These are phyloP conservation scores for Graphilbum sp. DNA, from an alignment of 2,329 filamentous ascomycete genomes.

Conservation along the genomic window DNA sequence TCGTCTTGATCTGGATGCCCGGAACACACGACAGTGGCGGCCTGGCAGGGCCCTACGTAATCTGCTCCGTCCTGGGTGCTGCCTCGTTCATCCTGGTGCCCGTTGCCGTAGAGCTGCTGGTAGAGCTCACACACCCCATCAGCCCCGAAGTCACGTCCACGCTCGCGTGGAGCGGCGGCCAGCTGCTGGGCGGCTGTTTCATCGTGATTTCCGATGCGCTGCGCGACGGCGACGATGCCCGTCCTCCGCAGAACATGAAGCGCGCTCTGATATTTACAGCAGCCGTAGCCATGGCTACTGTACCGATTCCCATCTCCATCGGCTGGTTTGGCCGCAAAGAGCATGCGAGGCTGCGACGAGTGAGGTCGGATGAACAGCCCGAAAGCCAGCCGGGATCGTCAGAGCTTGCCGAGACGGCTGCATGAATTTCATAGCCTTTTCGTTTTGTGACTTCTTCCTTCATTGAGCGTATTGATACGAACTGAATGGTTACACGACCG, in stretches of 20 bases:
- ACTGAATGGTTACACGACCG: not conserved
- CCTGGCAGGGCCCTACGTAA: slow-evolving; percentile 54
- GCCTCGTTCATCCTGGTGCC: slow-evolving; percentile 68
- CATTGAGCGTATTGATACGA: no score
- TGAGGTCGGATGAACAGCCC: slow-evolving; percentile 22
- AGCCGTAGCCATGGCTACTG: slow-evolving; percentile 45
- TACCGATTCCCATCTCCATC: slow-evolving; percentile 52
- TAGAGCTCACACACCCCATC: slow-evolving; percentile 75
- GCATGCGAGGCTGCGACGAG: slow-evolving; percentile 31
- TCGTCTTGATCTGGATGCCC: slow-evolving; percentile 71
- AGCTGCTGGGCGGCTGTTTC: slow-evolving; percentile 71
- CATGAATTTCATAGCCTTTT: not conserved
- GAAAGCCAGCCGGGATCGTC: not conserved
- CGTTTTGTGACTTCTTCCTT: not conserved
- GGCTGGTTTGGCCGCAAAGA: slow-evolving; percentile 50
- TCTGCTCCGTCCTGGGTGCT: slow-evolving; percentile 64
- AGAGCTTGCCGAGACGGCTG: not conserved
- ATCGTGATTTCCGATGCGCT: slow-evolving; percentile 70
- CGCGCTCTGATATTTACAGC: slow-evolving; percentile 64
- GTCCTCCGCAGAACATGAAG: slow-evolving; percentile 57
- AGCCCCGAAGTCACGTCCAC: slow-evolving; percentile 73
- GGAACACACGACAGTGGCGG: slow-evolving; percentile 29
- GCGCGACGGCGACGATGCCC: slow-evolving; percentile 31
- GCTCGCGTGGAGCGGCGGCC: slow-evolving; percentile 72
- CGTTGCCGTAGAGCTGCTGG: slow-evolving; percentile 70